Evolutionary conservation across 2,329 filamentous ascomycete genomes (phyloP).

Genomic region (Colletotrichum lentis): DNA sequence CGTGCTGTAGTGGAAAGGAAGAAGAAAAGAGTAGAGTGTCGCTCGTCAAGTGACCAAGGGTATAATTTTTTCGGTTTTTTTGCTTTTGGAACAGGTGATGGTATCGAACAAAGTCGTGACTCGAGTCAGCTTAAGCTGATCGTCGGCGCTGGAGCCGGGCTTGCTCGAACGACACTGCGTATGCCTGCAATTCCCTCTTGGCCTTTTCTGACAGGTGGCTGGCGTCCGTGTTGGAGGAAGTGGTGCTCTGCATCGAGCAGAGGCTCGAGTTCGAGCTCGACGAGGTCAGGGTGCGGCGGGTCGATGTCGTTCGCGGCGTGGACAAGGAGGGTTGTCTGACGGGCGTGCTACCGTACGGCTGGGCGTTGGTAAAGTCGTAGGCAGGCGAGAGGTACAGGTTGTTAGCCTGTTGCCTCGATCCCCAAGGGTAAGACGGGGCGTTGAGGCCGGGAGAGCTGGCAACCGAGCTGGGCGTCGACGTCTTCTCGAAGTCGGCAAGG

Average conservation of each 20-base stretch:
- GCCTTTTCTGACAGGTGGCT: conserved; percentile 76
- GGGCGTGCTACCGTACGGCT: conserved; percentile 63
- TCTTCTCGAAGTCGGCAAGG: conserved; percentile 84
- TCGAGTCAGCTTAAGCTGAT: conserved; percentile 55
- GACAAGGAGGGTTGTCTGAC: conserved; percentile 53
- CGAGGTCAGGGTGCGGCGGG: conserved; percentile 58
- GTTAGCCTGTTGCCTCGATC: conserved; percentile 47
- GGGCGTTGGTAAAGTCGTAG: conserved; percentile 75
- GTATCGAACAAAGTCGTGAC: conserved; percentile 40
- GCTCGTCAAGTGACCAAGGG: conserved; percentile 38
- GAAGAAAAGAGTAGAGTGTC: conserved; percentile 37
- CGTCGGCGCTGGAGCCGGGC: conserved; percentile 69
- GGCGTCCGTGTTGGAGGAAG: conserved; percentile 61
- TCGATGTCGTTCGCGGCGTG: conserved; percentile 44
- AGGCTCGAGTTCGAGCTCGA: conserved; percentile 88
- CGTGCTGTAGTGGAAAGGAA: conserved; percentile 31
- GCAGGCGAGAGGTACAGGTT: conserved; percentile 76
- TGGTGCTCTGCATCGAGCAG: conserved; percentile 75
- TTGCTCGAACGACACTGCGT: conserved; percentile 89
- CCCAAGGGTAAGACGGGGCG: conserved; percentile 60
- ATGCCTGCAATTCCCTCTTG: conserved; percentile 81
- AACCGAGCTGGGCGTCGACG: conserved; percentile 64
- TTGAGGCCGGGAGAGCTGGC: conserved; percentile 65
- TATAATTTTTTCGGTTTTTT: conserved; percentile 13
- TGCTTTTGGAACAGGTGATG: conserved; percentile 21